These are phyloP conservation scores for Hypoxylon rickii DNA, from an alignment of 495 filamentous ascomycete species.

Conservation along the genomic window DNA sequence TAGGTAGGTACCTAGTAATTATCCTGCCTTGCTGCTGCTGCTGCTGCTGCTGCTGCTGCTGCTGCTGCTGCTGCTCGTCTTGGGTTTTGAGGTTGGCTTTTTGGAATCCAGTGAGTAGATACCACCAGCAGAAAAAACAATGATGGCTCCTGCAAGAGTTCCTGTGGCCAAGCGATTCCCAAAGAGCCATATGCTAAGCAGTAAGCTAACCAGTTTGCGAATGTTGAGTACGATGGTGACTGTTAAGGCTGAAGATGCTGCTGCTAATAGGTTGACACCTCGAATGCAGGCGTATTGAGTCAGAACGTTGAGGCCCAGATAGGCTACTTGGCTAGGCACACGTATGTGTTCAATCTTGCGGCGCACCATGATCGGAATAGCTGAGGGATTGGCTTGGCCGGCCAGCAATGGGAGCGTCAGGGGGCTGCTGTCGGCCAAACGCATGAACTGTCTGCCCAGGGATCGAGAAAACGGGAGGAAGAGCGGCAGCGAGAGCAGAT, in stretches of 20 bases:
- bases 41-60: too few relatives aligned
- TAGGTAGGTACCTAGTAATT: too few relatives aligned
- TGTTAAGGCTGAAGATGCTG: conserved; percentile 84
- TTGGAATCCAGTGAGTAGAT: conserved; percentile 80
- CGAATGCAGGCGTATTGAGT: conserved; percentile 95
- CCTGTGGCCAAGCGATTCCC: conserved; percentile 76
- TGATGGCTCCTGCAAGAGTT: conserved; percentile 75
- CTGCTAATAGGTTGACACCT: conserved; percentile 88
- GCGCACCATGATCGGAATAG: conserved; percentile 35
- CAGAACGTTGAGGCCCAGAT: conserved; percentile 76
- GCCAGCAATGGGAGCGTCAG: conserved; percentile 46
- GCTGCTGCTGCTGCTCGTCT: conserved; percentile 21
- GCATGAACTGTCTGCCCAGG: conserved; percentile 54
- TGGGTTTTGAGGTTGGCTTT: conserved; percentile 35
- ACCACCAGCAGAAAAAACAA: conserved; percentile 88
- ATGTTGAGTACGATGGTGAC: conserved; percentile 97
- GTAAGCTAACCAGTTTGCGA: conserved; percentile 86
- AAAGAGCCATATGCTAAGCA: conserved; percentile 91
- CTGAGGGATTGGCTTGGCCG: conserved; percentile 37
- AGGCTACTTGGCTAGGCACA: conserved; percentile 73
- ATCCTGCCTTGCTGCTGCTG: conserved; percentile 29
- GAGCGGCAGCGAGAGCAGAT: conserved; percentile 75
- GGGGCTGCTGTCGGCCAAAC: conserved; percentile 54
- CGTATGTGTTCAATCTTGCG: conserved; percentile 43
- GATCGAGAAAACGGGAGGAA: conserved; percentile 61